Evolutionary conservation across 495 filamentous ascomycete genomes (phyloP), one percentile per base, ranked within the genome.

Genomic region (Talaromyces stipitatus): DNA sequence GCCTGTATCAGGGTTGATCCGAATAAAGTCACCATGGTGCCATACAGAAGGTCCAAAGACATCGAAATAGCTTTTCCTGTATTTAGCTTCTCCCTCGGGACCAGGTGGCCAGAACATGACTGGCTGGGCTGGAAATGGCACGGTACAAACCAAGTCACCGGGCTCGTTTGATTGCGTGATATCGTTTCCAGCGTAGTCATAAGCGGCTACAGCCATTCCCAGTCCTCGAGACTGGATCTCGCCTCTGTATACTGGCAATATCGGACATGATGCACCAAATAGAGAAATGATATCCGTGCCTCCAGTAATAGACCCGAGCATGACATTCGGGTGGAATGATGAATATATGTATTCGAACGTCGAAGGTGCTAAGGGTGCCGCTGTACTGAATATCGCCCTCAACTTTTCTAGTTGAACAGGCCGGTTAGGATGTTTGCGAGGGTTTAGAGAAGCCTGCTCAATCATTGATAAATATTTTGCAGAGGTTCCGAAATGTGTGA

Each of bases 11-110:
- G 83, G 81, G 62, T 89, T 84, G 61, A 96, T 76, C 23, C 86
- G 82, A 12, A 96, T 81, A 64, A 96, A 97, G 66, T 98, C 94
- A 2, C 94, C 94, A 66, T 98, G 94, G 68, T 96, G 91, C 94
- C 92, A 97, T 23, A 95, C 72, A 1, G 76, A 62, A 12, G 72
- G 66, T 7, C 75, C 77, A 63, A 96, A 96, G 11, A 82, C 80
- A 55, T 92, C 88, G 62, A 98, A 98, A 69, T 98, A 98, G 62
- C 83, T 88, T 51, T 81, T 83, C 43, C 77, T 77, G 70, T 97
- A 97, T 63, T 87, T 84, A 20, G 81, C 78, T 10, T 79, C 74
- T n/a, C 91, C 90, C 2, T 72, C 74, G 0, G 74, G 64, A 12
- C 89, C 90, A 1, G 73, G 74, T 30, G 75, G 75, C 82, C 88